phyloP scores from a whole-genome alignment of 345 rosid species.

The Angophora floribunda region DNA sequence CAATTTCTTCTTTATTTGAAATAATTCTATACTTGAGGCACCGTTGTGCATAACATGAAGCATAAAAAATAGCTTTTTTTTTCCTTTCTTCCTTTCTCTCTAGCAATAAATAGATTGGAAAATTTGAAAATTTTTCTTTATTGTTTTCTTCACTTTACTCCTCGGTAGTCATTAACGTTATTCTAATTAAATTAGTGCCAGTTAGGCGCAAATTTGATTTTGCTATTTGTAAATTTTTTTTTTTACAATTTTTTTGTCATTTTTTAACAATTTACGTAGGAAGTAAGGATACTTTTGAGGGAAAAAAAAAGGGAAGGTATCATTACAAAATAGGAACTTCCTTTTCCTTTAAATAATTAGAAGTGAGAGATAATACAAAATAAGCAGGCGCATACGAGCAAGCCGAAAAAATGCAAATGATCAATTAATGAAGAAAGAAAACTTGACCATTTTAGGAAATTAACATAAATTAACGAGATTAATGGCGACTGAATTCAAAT shows the following conservation, averaged over 20 bases:
- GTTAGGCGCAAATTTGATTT: not conserved
- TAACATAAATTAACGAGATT: not conserved
- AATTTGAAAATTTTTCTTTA: not conserved
- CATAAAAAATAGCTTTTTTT: not conserved
- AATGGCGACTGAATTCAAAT: not conserved
- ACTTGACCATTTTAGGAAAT: not conserved
- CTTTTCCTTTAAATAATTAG: not conserved
- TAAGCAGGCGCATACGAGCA: not conserved
- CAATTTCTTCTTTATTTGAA: not conserved
- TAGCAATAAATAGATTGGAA: not conserved
- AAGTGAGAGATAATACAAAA: not conserved
- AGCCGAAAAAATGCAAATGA: not conserved
- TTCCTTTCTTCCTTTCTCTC: fast-evolving
- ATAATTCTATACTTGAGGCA: not conserved
- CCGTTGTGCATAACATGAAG: not conserved
- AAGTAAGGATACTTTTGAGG: not conserved
- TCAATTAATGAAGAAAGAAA: not conserved
- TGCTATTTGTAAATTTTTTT: not conserved
- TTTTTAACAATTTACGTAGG: not conserved
- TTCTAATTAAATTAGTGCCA: not conserved
- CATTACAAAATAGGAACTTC: not conserved
- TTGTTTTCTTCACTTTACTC: not conserved
- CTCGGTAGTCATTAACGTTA: not conserved
- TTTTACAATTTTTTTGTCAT: too few relatives aligned
- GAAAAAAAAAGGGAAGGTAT: not conserved